phyloP scores from a whole-genome alignment of 1,284 basidiomycete species.

The Austroboletus novae-zelandiae region DNA sequence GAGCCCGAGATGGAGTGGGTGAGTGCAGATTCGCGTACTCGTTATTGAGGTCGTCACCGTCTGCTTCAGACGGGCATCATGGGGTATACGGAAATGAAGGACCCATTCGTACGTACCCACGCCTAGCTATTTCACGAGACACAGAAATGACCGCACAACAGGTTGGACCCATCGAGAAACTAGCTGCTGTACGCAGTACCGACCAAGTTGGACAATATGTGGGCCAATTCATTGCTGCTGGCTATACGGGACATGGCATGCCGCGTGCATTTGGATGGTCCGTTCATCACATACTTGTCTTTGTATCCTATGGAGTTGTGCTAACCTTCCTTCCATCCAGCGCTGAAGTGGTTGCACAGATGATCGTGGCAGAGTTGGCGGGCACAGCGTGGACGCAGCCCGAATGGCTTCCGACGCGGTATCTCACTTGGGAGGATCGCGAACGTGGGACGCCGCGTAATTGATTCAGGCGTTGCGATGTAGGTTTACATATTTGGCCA shows the following conservation, averaged over 20 bases:
- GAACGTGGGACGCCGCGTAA: neutral
- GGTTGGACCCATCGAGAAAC: conserved; percentile 62
- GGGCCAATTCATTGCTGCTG: conserved; percentile 74
- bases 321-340: conserved; percentile 34
- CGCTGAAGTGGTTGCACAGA: conserved; percentile 62
- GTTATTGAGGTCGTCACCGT: neutral
- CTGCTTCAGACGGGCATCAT: conserved; percentile 72
- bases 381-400: conserved; percentile 48
- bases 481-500: too few relatives aligned
- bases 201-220: conserved; percentile 27
- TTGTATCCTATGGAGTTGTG: neutral
- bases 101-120: conserved; percentile 62
- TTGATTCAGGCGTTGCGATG: neutral
- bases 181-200: conserved; percentile 13
- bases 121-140: neutral
- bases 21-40: neutral
- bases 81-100: conserved; percentile 64
- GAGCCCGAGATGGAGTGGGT: conserved; percentile 79
- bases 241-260: conserved; percentile 82
- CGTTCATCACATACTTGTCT: too few relatives aligned
- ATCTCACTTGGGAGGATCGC: conserved; percentile 43
- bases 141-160: conserved; percentile 23
- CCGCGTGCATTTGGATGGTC: conserved; percentile 65
- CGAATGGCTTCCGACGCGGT: conserved; percentile 63
- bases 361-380: conserved; percentile 56